phyloP scores from a whole-genome alignment of 805 yeast species.

The Candida glaebosa region DNA sequence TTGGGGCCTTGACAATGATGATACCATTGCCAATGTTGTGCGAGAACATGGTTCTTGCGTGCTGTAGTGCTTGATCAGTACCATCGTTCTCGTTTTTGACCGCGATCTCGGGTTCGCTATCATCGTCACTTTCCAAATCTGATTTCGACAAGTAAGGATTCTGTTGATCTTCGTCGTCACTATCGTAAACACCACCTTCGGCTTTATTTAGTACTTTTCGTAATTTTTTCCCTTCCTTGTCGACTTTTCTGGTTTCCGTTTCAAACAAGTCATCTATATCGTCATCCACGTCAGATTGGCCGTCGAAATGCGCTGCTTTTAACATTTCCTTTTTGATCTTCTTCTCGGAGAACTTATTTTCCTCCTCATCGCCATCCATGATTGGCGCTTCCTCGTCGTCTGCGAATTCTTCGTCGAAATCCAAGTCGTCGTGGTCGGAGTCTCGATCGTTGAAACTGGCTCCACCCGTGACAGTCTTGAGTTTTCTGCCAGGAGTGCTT shows the following conservation, averaged over 20 bases:
- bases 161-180: constrained; percentile 50
- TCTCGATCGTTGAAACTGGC: constrained; percentile 47
- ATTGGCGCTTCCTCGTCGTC: constrained; percentile 99
- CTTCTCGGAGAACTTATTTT: constrained; percentile 82
- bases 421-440: constrained; percentile 88
- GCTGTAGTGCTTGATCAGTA: constrained; percentile 9
- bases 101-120: constrained; percentile 38
- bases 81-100: constrained; percentile 33
- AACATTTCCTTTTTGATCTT: constrained; percentile 83
- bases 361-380: constrained; percentile 94
- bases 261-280: constrained; percentile 66
- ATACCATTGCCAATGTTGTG: constrained; percentile 33
- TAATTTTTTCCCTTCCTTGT: constrained; percentile 85
- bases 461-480: constrained; percentile 44
- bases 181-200: constrained; percentile 86
- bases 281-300: constrained; percentile 53
- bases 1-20: constrained; percentile 63
- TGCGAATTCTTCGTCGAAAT: constrained; percentile 94
- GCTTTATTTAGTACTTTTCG: constrained; percentile 80
- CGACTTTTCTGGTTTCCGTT: constrained; percentile 64
- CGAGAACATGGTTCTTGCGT: constrained; percentile 18
- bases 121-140: constrained; percentile 58
- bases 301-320: constrained; percentile 72
- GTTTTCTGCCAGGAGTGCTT: constrained; percentile 14
- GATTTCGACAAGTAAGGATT: constrained; percentile 70